phyloP scores from a whole-genome alignment of 2,329 filamentous ascomycete species.

The Diaporthe ilicicola region DNA sequence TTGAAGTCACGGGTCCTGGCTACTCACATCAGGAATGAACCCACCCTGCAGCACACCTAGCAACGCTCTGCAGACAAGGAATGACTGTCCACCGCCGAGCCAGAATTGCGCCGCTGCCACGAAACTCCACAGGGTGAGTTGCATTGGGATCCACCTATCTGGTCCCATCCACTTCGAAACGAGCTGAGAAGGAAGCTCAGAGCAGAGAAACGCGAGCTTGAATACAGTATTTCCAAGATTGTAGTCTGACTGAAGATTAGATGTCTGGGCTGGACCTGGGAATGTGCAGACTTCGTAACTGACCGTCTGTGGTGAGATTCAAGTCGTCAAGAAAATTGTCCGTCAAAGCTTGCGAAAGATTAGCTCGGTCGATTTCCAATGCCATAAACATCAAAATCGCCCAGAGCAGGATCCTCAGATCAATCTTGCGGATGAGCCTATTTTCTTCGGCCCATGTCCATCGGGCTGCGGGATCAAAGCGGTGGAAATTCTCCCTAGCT shows the following conservation, averaged over 20 bases:
- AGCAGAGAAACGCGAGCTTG: conserved; percentile 57
- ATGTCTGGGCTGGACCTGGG: not conserved
- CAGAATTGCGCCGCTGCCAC: conserved; percentile 59
- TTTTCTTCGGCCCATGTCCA: conserved; percentile 53
- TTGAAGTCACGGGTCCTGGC: not conserved
- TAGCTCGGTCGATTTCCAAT: conserved; percentile 59
- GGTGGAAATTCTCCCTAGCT: conserved; percentile 51
- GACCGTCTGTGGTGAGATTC: conserved; percentile 53
- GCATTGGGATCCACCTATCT: conserved; percentile 67
- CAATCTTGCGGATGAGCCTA: conserved; percentile 49
- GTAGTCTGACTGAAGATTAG: conserved; percentile 44
- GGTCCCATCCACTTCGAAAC: conserved; percentile 66
- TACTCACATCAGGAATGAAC: conserved; percentile 53
- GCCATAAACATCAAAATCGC: conserved; percentile 59
- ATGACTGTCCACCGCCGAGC: conserved; percentile 48
- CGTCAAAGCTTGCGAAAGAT: conserved; percentile 55
- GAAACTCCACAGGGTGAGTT: conserved; percentile 65
- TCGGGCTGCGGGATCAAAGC: conserved; percentile 55
- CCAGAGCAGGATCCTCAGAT: conserved; percentile 55
- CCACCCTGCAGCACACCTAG: conserved; percentile 55
- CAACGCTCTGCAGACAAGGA: conserved; percentile 48
- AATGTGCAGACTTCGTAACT: not conserved
- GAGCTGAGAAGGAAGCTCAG: conserved; percentile 69
- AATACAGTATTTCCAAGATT: conserved; percentile 60
- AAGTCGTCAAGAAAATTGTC: conserved; percentile 57